Conservation (phyloP, 2,329 filamentous ascomycete species). For the Fusarium sublunatum region DNA sequence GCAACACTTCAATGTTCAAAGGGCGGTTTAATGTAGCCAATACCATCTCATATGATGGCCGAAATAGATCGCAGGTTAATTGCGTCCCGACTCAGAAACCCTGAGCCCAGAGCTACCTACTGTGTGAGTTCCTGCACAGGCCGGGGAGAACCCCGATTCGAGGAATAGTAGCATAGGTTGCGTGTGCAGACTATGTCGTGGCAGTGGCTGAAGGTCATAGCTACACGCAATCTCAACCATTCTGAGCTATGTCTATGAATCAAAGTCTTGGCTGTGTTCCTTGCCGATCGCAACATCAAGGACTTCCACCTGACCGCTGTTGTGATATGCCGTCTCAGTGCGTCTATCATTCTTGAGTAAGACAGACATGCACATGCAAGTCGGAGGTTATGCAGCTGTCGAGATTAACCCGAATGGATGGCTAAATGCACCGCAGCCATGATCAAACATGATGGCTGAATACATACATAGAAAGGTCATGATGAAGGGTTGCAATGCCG, state of each 20-base stretch:
- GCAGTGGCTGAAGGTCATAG: background rate
- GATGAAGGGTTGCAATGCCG: slow-evolving; percentile 21
- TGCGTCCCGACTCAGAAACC: slow-evolving; percentile 13
- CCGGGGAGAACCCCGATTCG: slow-evolving; percentile 16
- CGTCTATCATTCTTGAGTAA: slow-evolving; percentile 4
- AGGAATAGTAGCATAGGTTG: background rate
- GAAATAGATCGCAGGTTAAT: slow-evolving; percentile 31
- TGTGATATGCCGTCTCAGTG: background rate
- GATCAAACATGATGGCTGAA: slow-evolving; percentile 30
- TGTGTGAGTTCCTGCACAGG: background rate
- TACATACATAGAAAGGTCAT: slow-evolving; percentile 14
- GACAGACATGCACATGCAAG: background rate
- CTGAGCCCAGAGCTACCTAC: slow-evolving; percentile 1
- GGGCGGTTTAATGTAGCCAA: no score
- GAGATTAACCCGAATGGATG: slow-evolving; percentile 3
- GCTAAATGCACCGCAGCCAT: slow-evolving; percentile 26
- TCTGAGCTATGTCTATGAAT: background rate
- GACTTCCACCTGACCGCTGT: slow-evolving; percentile 13
- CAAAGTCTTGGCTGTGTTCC: background rate
- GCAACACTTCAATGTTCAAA: no score
- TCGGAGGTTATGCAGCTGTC: background rate
- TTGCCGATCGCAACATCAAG: slow-evolving; percentile 17
- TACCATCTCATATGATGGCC: background rate
- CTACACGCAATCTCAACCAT: slow-evolving; percentile 18
- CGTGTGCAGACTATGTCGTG: background rate